Percentiles rank a stretch among this genome's conserved stretches.
phyloP scores from a whole-genome alignment of 176 grass and related monocot genomes.

The Cenchrus purpureus region DNA sequence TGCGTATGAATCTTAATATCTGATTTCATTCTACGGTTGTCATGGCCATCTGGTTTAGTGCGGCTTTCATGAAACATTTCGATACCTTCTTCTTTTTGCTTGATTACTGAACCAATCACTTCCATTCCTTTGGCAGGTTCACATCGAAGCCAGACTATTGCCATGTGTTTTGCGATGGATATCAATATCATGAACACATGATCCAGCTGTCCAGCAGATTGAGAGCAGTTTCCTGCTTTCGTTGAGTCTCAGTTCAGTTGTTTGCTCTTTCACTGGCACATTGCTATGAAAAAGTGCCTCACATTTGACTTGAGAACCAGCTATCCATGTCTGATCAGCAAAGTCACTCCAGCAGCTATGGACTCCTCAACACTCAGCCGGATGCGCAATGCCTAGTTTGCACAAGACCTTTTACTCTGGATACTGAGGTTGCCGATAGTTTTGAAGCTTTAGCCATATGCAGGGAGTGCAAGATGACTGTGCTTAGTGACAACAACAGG shows the following conservation, averaged over 20 bases:
- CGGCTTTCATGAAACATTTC: background rate
- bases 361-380: background rate
- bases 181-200: background rate
- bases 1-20: background rate
- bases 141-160: background rate
- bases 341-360: background rate
- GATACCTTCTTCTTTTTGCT: background rate
- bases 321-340: constrained; percentile 37
- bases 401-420: constrained; percentile 70
- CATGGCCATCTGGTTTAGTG: background rate
- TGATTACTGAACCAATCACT: background rate
- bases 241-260: background rate
- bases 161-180: background rate
- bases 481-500: constrained; percentile 49
- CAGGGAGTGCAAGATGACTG: constrained; percentile 63
- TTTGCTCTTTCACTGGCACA: background rate
- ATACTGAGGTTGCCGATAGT: constrained; percentile 61
- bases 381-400: constrained; percentile 81
- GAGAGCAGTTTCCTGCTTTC: background rate
- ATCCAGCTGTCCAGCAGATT: background rate
- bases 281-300: background rate
- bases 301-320: background rate
- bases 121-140: constrained; percentile 36
- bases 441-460: constrained; percentile 90
- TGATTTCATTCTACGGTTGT: background rate